phyloP scores from a whole-genome alignment of 441 rosid species.

The Euphorbia schlechtendalii region DNA sequence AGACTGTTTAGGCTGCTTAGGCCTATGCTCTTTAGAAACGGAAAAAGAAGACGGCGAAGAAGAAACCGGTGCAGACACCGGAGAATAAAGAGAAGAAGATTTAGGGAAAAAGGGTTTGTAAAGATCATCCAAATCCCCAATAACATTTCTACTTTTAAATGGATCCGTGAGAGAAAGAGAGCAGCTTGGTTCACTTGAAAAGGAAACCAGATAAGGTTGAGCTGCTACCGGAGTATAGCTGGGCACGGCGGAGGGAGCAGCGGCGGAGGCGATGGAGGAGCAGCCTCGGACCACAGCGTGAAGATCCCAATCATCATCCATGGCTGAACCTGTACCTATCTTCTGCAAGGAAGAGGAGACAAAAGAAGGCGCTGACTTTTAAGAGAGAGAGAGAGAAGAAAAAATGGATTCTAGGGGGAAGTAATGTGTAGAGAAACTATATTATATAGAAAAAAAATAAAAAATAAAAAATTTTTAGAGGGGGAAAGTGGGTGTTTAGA shows the following conservation, averaged over 20 bases:
- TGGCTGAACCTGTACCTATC: slow-evolving; percentile 28
- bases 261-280: slow-evolving; percentile 29
- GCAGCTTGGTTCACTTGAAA: slow-evolving; percentile 14
- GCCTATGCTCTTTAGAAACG: slow-evolving; percentile 26
- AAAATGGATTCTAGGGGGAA: slow-evolving; percentile 15
- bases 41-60: slow-evolving; percentile 29
- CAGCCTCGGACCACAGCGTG: slow-evolving; percentile 92
- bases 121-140: slow-evolving; percentile 62
- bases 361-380: slow-evolving; percentile 94
- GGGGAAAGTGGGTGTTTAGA: slow-evolving; percentile 11
- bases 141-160: slow-evolving; percentile 29
- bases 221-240: background rate
- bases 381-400: slow-evolving; percentile 13
- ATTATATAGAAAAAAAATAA: slow-evolving; percentile 14
- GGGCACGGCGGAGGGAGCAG: slow-evolving; percentile 23
- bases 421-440: slow-evolving; percentile 25
- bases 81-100: slow-evolving; percentile 26
- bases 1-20: slow-evolving; percentile 11
- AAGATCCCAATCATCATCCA: slow-evolving; percentile 96
- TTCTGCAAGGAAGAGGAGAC: slow-evolving; percentile 39
- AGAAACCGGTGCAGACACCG: slow-evolving; percentile 25
- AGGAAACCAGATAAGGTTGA: slow-evolving; percentile 21
- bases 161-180: slow-evolving; percentile 28
- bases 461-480: background rate
- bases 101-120: slow-evolving; percentile 56